Evolutionary conservation across 768 basidiomycete genomes (phyloP), one percentile per base, ranked within the genome.

Genomic region (Calocybe gangraenosa): DNA sequence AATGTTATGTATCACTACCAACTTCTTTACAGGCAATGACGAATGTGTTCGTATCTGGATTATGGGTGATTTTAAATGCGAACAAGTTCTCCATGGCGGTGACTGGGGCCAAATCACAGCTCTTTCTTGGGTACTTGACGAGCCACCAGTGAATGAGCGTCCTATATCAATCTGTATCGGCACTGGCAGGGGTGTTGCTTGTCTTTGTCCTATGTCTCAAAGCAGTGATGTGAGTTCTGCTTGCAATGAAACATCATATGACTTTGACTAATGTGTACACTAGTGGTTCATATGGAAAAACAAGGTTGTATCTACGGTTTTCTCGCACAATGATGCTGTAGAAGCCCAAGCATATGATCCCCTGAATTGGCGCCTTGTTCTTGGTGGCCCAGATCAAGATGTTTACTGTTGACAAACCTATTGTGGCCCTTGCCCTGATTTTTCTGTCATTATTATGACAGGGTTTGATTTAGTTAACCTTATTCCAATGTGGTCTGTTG

Each of bases 221-320:
- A 33, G 31, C 20, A 46, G 32, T 17, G 41, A 18, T 10, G 49
- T 50, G 23, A 13, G 45, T 46, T 14, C 17, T 33, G 14, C 13
- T 18, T 33, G 11, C 11, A 8, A 38, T 30, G n/a, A 23, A 31
- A 28, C 3, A 18, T 13, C 19, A 21, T 30, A n/a, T 18, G 13
- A 30, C 42, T 37, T 15, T 33, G 9, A n/a, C 33, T 28, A 23
- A 31, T 19, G n/a, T 21, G 6, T 25, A 2, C 32, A 4, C 18
- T 25, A 50, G 49, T 46, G 44, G 44, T 46, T 46, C 35, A 28
- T 41, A 7, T 40, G 21, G 44, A 38, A 45, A 22, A 30, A 37
- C 50, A 70, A 1, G 69, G 69, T 35, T 47, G 60, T 32, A 57
- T 73, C 0, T 74, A 5, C 38, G 3, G 13, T 22, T 10, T 40